These are phyloP conservation scores for Stagonosporopsis rhizophila DNA, from an alignment of 2,329 filamentous ascomycete species.

Conservation along the genomic window DNA sequence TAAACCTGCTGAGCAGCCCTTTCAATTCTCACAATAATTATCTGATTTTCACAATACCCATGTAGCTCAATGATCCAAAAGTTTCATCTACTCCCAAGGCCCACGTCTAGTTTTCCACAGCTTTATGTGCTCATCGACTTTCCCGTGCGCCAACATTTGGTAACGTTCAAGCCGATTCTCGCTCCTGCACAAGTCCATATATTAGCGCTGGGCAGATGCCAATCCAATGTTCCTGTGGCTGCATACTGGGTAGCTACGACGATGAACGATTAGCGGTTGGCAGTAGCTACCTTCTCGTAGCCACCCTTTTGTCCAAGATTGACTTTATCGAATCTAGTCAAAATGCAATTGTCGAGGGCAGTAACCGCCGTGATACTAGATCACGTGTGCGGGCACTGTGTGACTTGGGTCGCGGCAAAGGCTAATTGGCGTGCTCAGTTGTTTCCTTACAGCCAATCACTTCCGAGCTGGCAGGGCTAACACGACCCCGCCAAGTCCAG, in stretches of 20 bases:
- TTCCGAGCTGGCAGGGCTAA: conserved; percentile 11
- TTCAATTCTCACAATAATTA: no score
- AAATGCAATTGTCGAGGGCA: not conserved
- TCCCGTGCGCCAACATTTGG: no score
- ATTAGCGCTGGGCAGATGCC: no score
- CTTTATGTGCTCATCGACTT: no score
- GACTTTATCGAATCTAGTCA: not conserved
- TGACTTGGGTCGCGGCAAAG: conserved; percentile 28
- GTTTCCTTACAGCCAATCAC: conserved; percentile 31
- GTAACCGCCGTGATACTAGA: not conserved
- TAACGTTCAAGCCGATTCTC: no score
- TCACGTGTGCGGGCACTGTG: conserved; percentile 21
- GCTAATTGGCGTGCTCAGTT: conserved; percentile 27
- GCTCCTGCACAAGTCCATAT: no score
- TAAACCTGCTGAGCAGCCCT: no score
- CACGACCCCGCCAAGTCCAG: conserved; percentile 4
- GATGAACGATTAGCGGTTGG: not conserved
- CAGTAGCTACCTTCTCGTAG: not conserved
- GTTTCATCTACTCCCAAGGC: no score
- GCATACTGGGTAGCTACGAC: not conserved
- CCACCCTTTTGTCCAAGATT: not conserved
- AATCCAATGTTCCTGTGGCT: not conserved
- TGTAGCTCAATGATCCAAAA: no score
- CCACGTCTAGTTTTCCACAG: no score
- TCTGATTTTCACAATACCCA: no score